Evolutionary conservation across 768 basidiomycete genomes (phyloP).

Genomic region (Pisolithus tinctorius): DNA sequence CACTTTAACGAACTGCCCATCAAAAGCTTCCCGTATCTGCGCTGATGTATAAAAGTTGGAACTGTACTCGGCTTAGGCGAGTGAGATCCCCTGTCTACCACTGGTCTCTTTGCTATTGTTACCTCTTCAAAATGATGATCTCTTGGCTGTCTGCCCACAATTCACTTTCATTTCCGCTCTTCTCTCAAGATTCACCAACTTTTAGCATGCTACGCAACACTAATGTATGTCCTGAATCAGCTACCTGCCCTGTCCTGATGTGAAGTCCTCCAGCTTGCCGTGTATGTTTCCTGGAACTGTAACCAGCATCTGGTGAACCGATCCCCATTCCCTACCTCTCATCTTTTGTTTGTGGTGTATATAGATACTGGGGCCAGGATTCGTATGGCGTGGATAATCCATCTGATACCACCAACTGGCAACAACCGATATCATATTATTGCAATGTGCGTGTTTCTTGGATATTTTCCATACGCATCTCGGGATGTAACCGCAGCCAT

Average conservation of each 20-base stretch:
- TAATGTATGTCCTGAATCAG: background rate
- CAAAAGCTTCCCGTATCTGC: too few species aligned
- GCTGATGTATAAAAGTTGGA: too few species aligned
- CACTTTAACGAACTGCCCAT: too few species aligned
- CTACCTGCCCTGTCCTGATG: background rate
- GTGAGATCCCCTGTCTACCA: too few species aligned
- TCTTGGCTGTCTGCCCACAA: too few species aligned
- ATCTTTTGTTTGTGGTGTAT: background rate
- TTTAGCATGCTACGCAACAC: background rate
- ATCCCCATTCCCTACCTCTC: too few species aligned
- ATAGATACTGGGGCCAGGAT: constrained; percentile 33
- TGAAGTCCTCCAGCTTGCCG: background rate
- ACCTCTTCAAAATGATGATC: too few species aligned
- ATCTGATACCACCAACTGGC: constrained; percentile 23
- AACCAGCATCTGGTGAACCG: background rate
- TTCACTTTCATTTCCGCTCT: background rate
- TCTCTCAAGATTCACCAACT: background rate
- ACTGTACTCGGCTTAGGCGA: too few species aligned
- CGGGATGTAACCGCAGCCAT: background rate
- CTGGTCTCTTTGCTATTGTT: too few species aligned
- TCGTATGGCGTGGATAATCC: constrained; percentile 29
- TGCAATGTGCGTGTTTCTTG: constrained; percentile 16
- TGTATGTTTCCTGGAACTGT: background rate
- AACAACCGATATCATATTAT: constrained; percentile 28
- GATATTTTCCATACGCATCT: background rate